phyloP scores from a whole-genome alignment of 345 rosid genomes.

The Eutrema japonicum region DNA sequence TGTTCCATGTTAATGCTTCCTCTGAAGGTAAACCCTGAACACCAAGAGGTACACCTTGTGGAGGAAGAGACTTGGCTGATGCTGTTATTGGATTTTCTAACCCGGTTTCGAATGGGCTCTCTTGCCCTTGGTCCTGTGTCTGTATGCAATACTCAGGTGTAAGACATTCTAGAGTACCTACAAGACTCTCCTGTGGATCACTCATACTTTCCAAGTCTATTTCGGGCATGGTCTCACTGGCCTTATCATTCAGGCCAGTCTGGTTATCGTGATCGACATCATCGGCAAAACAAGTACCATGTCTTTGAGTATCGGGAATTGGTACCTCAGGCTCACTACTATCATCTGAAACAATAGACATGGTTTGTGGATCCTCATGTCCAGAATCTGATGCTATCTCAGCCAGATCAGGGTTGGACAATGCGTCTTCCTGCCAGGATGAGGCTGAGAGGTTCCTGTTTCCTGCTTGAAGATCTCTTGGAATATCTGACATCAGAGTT shows the following conservation, averaged over 20 bases:
- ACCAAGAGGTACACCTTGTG: conserved; percentile 1
- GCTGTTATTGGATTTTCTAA: not conserved
- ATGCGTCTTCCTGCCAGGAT: conserved; percentile 7
- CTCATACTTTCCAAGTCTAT: not conserved
- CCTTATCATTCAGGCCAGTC: not conserved
- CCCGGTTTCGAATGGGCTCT: not conserved
- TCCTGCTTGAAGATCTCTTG: conserved; percentile 24
- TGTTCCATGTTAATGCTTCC: not conserved
- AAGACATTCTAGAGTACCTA: not conserved
- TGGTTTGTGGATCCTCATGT: conserved; percentile 21
- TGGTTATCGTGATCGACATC: not conserved
- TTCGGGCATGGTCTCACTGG: not conserved
- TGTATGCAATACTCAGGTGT: not conserved
- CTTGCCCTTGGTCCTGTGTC: conserved; percentile 8
- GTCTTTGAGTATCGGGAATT: conserved; percentile 1
- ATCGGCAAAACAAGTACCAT: not conserved
- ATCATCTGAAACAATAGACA: conserved; percentile 21
- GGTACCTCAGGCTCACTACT: conserved; percentile 18
- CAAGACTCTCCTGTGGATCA: not conserved
- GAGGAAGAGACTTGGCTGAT: conserved; percentile 1
- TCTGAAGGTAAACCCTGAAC: conserved; percentile 6
- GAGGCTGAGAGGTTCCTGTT: conserved; percentile 5
- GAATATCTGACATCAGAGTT: conserved; percentile 19
- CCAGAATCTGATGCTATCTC: conserved; percentile 20
- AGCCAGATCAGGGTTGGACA: not conserved